A percentile compares a stretch with the other conserved stretches of the same genome.
Evolutionary conservation across 192 early-diverging fungal genomes (phyloP).

Genomic region (Podila epicladia): DNA sequence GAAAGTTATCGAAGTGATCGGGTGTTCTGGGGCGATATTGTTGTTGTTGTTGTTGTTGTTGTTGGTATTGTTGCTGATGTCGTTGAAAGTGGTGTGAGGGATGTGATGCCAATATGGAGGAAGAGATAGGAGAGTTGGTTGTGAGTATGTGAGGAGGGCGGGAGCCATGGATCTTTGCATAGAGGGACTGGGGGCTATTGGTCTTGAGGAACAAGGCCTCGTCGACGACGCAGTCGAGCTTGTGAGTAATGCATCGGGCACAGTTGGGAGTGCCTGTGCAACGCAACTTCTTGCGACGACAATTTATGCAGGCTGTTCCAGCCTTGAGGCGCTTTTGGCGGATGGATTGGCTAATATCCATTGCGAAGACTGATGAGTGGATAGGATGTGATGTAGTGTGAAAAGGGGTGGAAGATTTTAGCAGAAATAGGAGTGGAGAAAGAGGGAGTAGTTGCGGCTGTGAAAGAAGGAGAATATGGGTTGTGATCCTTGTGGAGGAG

Average conservation of each 20-base stretch:
- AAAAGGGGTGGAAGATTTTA: too few relatives aligned
- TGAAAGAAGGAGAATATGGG: too few relatives aligned
- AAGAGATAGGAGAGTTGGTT: not conserved
- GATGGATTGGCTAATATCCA: too few relatives aligned
- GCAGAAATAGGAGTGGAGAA: too few relatives aligned
- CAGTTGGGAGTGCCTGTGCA: slow-evolving; percentile 48
- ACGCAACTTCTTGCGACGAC: slow-evolving; percentile 45
- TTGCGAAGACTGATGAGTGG: too few relatives aligned
- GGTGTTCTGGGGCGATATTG: not conserved
- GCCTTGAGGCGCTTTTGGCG: slow-evolving; percentile 51
- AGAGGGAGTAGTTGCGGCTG: too few relatives aligned
- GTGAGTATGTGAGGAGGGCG: too few relatives aligned
- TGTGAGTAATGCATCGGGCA: slow-evolving; percentile 37
- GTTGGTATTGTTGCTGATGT: slow-evolving; percentile 6
- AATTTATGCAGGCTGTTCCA: slow-evolving; percentile 47
- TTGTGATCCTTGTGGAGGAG: too few relatives aligned
- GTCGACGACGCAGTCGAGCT: slow-evolving; percentile 45
- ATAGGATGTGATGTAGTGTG: too few relatives aligned
- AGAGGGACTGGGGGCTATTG: slow-evolving; percentile 26
- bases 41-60: slow-evolving; percentile 9
- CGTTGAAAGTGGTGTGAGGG: not conserved
- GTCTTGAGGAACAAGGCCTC: slow-evolving; percentile 50
- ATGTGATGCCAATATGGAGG: not conserved
- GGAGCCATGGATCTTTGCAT: not conserved
- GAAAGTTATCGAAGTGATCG: not conserved